Evolutionary conservation across 2,329 filamentous ascomycete species (phyloP).

Genomic region (Ceratocystiopsis brevicomis): DNA sequence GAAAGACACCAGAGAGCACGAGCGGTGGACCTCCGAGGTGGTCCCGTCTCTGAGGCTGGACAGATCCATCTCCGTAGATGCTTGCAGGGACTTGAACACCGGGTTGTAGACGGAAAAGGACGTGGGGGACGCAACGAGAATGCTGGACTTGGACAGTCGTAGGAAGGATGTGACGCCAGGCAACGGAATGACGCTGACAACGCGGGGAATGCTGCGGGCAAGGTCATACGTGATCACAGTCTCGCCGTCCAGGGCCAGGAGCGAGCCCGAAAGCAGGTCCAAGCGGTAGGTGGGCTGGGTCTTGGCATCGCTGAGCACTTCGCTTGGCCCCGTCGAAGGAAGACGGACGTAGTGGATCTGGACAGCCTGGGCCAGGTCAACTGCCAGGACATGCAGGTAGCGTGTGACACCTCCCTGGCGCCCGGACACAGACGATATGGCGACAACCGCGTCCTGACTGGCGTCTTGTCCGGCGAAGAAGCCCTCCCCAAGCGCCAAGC

Average conservation of each 20-base stretch:
- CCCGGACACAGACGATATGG: slow-evolving; percentile 24
- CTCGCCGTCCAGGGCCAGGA: slow-evolving; percentile 39
- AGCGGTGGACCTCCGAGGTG: too few relatives aligned
- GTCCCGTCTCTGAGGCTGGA: too few relatives aligned
- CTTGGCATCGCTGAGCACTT: not conserved
- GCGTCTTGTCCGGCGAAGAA: slow-evolving; percentile 30
- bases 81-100: slow-evolving; percentile 43
- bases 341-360: slow-evolving; percentile 9
- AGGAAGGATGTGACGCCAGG: slow-evolving; percentile 41
- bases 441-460: slow-evolving; percentile 33
- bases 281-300: slow-evolving; percentile 27
- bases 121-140: slow-evolving; percentile 39
- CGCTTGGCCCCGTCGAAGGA: slow-evolving; percentile 1
- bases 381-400: slow-evolving; percentile 18
- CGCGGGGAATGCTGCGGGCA: slow-evolving; percentile 39
- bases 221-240: slow-evolving; percentile 44
- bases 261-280: slow-evolving; percentile 41
- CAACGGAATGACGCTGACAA: slow-evolving; percentile 34
- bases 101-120: slow-evolving; percentile 49
- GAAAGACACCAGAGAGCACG: slow-evolving; percentile 35
- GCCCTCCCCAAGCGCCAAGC: slow-evolving; percentile 34
- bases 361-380: slow-evolving; percentile 8
- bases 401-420: slow-evolving; percentile 12
- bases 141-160: slow-evolving; percentile 44
- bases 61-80: slow-evolving; percentile 23